These are phyloP conservation scores for Lactarius trivialis DNA, from an alignment of 768 basidiomycete species.

Conservation along the genomic window DNA sequence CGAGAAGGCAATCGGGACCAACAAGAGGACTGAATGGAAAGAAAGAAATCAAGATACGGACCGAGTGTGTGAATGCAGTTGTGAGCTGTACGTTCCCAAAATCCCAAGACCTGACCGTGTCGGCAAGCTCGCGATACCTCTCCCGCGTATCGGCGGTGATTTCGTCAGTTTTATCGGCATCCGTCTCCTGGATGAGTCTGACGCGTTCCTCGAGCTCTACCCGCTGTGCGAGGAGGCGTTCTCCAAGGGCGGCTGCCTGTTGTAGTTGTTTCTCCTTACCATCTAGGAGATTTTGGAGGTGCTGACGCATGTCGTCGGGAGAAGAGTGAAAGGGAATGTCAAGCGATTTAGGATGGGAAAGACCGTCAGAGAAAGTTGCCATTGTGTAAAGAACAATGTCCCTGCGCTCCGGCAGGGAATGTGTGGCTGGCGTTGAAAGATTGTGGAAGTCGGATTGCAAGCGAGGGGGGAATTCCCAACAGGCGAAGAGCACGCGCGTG, in stretches of 20 bases:
- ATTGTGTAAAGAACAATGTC: slow-evolving; percentile 23
- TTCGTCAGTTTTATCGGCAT: slow-evolving; percentile 55
- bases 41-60: slow-evolving; percentile 31
- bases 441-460: not conserved
- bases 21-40: slow-evolving; percentile 9
- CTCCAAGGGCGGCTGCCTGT: slow-evolving; percentile 86
- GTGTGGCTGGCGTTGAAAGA: not conserved
- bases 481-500: not conserved
- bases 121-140: slow-evolving; percentile 69
- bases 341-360: not conserved
- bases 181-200: slow-evolving; percentile 67
- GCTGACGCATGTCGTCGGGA: slow-evolving; percentile 31
- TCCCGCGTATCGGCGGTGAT: slow-evolving; percentile 63
- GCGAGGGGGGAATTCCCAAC: not conserved
- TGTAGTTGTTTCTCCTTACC: slow-evolving; percentile 89
- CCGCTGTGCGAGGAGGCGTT: slow-evolving; percentile 89
- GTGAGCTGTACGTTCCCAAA: slow-evolving; percentile 71
- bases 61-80: slow-evolving; percentile 58
- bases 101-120: slow-evolving; percentile 74
- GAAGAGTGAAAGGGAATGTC: slow-evolving; percentile 19
- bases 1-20: slow-evolving; percentile 21
- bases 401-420: not conserved
- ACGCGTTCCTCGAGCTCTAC: slow-evolving; percentile 89
- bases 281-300: slow-evolving; percentile 61
- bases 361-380: slow-evolving; percentile 32